Evolutionary conservation across 345 rosid genomes (phyloP), one percentile per base, ranked within the genome.

Genomic region (Salix purpurea): DNA sequence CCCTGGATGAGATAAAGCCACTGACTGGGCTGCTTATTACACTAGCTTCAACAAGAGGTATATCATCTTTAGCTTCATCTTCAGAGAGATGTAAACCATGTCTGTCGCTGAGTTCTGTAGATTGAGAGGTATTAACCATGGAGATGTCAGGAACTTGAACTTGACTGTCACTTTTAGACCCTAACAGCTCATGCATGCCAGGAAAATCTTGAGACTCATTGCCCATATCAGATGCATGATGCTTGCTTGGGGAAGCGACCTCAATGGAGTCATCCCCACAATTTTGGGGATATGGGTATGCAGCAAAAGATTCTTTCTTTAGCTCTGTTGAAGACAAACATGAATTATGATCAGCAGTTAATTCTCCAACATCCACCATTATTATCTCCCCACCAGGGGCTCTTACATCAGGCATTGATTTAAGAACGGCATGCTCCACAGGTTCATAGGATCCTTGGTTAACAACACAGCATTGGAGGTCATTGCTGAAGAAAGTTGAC

Each of bases 41-140:
- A 42, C 68, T 74, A 62, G 76, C 75, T 75, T 84, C 85, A 65
- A 50, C 24, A 76, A 69, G 81, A 76, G 77, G 73, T 69, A 52
- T 30, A 76, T 52, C 80, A 78, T 78, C 88, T 65, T 77, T 76
- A 61, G 52, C 61, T 75, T 69, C 76, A 77, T 84, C 81, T 77
- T 83, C 79, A 44, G 65, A 65, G 28, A 62, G 75, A 75, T 60
- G 54, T 48, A 78, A 67, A 69, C 23, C 65, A 64, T 70, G 68
- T 65, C 67, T 56, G 78, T 84, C 61, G 36, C 54, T 62, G 67
- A 14, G 28, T 48, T 81, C 85, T 62, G 40, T 28, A 60, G 66
- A 54, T 28, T 58, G 81, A 66, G 74, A 74, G 28, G 61, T 71
- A 66, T 62, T 40, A 46, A 64, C 74, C 67, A 7, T 60, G 52